Evolutionary conservation across 2,329 filamentous ascomycete species (phyloP), one percentile per base, ranked within the genome.

Genomic region (Botrytis sinoallii): DNA sequence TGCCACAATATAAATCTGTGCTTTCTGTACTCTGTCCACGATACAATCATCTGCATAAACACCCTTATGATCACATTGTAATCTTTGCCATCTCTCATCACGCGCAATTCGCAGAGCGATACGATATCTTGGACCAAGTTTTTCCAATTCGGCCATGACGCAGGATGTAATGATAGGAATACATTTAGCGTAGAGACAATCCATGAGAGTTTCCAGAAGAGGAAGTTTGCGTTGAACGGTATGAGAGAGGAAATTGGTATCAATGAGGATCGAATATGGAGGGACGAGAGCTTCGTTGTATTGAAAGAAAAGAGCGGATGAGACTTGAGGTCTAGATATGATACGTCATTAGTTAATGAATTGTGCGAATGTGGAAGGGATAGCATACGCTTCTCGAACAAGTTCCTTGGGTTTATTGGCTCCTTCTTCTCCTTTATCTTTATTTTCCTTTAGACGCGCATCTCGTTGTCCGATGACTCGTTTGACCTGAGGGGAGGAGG

Each of bases 171-270:
- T 94, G 77, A 96, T 92, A 29, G 94, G 94, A 35, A 91, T 93
- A 82, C 93, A 96, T 80, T 97, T 97, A 29, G 95, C 95, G 82
- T 95, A 97, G 7, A 99, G 87, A 71, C 93, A 92, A 82, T 98
- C 94, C 93, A 98, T 97, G 86, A 98, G 93, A 4, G 92, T 91
- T 75, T 95, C 91, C 32, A 97, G 87, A 20, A 98, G 85, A 48
- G 95, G 93, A 32, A 98, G 89, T 84, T 99, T 98, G 78, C 92
- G 90, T 83, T 95, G 93, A 2, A 98, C 93, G 0, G 94, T 96
- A 83, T 97, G 94, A 57, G 91, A 93, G 76, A 97, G 88, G 81
- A 97, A 97, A 82, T 97, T 97, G 82, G 94, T 78, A 82, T 97
- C 93, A 80, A 96, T 88, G 16, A 97, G 88, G 73, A 79, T 68